Conservation (phyloP, 1,284 basidiomycete species). For the Ustilago curta region DNA sequence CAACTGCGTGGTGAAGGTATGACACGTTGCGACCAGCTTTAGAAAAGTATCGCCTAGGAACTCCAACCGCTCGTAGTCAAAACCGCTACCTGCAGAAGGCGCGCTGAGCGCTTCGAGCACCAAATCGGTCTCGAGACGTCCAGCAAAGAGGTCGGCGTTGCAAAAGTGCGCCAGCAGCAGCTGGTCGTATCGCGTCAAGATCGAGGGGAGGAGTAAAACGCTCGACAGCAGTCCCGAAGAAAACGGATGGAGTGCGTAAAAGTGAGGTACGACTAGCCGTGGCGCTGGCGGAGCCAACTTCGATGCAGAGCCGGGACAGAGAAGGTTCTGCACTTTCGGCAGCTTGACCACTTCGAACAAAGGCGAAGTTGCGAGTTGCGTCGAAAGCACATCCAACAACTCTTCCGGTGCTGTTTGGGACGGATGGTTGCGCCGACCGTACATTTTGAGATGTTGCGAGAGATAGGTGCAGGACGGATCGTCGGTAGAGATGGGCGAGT, state of each 20-base stretch:
- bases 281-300: background rate
- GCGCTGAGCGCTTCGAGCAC: conserved; percentile 42
- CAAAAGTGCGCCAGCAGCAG: conserved; percentile 33
- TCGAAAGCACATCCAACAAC: background rate
- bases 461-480: conserved; percentile 8
- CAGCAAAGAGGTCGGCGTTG: conserved; percentile 24
- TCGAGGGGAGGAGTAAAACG: conserved; percentile 48
- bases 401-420: background rate
- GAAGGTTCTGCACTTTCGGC: conserved; percentile 16
- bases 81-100: conserved; percentile 15
- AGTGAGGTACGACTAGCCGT: conserved; percentile 18
- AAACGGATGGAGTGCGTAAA: conserved; percentile 29
- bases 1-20: conserved; percentile 43
- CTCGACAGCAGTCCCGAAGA: background rate
- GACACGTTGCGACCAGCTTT: conserved; percentile 47
- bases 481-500: conserved; percentile 4
- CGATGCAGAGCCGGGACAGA: background rate
- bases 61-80: conserved; percentile 54
- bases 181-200: conserved; percentile 47
- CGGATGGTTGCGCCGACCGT: conserved; percentile 6
- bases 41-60: conserved; percentile 58
- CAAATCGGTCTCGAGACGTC: conserved; percentile 13
- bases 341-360: conserved; percentile 20
- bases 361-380: conserved; percentile 10
- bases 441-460: conserved; percentile 22